phyloP scores from a whole-genome alignment of 345 rosid species.

The Hirschfeldia incana region DNA sequence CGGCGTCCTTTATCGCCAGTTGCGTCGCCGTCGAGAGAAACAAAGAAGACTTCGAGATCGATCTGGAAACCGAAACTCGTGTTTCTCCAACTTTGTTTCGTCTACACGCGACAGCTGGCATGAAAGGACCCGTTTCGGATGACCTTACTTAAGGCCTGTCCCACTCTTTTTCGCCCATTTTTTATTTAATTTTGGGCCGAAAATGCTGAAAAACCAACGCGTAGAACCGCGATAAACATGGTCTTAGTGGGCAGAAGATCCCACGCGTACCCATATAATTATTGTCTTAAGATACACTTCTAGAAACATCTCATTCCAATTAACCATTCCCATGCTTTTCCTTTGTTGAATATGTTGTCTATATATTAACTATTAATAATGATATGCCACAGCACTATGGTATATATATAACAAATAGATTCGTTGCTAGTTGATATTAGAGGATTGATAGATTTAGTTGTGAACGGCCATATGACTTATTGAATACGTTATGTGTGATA shows the following conservation, averaged over 20 bases:
- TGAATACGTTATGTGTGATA: conserved; percentile 24
- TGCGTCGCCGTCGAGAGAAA: too few species aligned
- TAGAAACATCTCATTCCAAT: conserved; percentile 10
- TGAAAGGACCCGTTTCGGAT: too few species aligned
- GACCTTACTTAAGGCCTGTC: too few species aligned
- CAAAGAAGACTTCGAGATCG: too few species aligned
- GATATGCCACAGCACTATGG: neutral
- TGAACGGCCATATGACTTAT: conserved; percentile 23
- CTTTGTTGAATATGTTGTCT: neutral
- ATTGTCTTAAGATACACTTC: conserved; percentile 27
- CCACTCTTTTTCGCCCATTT: too few species aligned
- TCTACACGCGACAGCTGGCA: too few species aligned
- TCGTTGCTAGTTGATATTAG: neutral
- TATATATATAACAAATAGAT: neutral
- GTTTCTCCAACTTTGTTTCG: too few species aligned
- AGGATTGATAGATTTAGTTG: conserved; percentile 18
- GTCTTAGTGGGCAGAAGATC: conserved; percentile 9
- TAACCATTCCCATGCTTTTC: neutral
- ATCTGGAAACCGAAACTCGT: too few species aligned
- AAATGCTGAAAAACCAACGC: too few species aligned
- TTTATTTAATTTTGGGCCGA: too few species aligned
- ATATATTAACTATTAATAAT: neutral
- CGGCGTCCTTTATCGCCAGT: too few species aligned
- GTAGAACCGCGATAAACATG: too few species aligned
- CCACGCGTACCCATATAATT: conserved; percentile 19